Conservation (phyloP, 1,284 basidiomycete genomes). For the Pascua guehoae region DNA sequence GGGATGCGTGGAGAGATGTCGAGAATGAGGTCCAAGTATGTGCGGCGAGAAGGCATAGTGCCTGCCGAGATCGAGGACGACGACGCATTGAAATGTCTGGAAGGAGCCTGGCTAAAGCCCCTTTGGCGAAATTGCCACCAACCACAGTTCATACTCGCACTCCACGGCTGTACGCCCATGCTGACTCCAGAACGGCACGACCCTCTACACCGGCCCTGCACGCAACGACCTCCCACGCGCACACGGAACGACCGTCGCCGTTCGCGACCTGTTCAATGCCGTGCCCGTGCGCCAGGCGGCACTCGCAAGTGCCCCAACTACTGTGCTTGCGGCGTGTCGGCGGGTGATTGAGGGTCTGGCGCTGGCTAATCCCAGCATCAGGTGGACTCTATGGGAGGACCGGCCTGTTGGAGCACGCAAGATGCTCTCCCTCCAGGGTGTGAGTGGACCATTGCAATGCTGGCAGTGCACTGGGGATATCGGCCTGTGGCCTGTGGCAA, state of each 20-base stretch:
- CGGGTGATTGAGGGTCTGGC: constrained; percentile 68
- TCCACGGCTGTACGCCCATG: no score
- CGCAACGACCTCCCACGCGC: constrained; percentile 59
- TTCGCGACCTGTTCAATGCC: constrained; percentile 82
- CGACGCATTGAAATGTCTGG: no score
- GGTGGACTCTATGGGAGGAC: constrained; percentile 65
- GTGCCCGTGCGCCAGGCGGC: constrained; percentile 53
- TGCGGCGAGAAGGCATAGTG: no score
- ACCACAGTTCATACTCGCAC: neutral
- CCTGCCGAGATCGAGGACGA: no score
- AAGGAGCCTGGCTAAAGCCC: no score
- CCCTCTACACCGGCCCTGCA: constrained; percentile 15
- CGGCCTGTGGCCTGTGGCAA: no score
- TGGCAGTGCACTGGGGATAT: no score
- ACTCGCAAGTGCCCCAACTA: constrained; percentile 44
- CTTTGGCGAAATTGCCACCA: no score
- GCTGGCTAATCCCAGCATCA: constrained; percentile 64
- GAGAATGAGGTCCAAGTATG: no score
- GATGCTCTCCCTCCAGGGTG: constrained; percentile 51
- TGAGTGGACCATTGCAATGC: constrained; percentile 37
- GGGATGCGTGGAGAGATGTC: no score
- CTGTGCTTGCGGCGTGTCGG: constrained; percentile 63
- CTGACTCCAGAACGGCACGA: constrained; percentile 15
- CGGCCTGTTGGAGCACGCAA: constrained; percentile 16
- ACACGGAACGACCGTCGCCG: constrained; percentile 70